A percentile compares a stretch with the other conserved stretches of the same genome.
Evolutionary conservation across 2,329 filamentous ascomycete genomes (phyloP).

Genomic region (Colletotrichum tropicale): DNA sequence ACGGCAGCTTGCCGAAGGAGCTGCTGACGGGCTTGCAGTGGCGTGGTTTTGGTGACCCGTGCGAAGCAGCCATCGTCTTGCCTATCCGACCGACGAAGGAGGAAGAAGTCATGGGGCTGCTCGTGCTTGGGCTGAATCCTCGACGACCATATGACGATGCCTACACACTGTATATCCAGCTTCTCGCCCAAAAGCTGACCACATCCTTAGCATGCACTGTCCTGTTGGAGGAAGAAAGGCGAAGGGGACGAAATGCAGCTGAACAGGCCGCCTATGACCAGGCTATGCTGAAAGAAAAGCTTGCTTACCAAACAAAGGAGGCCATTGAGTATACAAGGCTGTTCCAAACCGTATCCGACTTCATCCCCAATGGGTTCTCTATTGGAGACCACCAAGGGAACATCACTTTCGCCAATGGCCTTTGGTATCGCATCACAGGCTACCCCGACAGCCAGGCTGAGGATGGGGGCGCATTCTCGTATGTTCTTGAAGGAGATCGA

Average conservation of each 20-base stretch:
- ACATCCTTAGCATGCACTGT: constrained; percentile 74
- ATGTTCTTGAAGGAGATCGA: constrained; percentile 51
- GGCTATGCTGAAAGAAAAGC: constrained; percentile 68
- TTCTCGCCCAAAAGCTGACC: constrained; percentile 61
- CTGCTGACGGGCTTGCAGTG: constrained; percentile 64
- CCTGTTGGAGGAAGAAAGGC: constrained; percentile 73
- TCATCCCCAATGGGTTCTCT: constrained; percentile 76
- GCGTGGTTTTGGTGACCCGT: constrained; percentile 69
- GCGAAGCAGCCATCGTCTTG: constrained; percentile 69
- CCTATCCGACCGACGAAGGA: constrained; percentile 71
- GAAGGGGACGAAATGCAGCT: constrained; percentile 55
- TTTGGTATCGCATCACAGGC: constrained; percentile 61
- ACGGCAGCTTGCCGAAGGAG: constrained; percentile 60
- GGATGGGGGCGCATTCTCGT: constrained; percentile 43
- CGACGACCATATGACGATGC: constrained; percentile 75
- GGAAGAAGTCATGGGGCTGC: constrained; percentile 69
- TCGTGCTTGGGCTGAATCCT: constrained; percentile 74
- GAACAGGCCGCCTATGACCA: constrained; percentile 71
- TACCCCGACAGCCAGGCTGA: constrained; percentile 37
- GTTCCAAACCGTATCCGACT: constrained; percentile 74
- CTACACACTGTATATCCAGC: constrained; percentile 69
- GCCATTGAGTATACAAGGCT: constrained; percentile 62
- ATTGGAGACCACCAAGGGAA: constrained; percentile 69
- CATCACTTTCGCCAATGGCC: constrained; percentile 74
- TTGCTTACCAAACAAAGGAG: constrained; percentile 60